These are phyloP conservation scores for Fonsecaea multimorphosa DNA, from an alignment of 2,329 filamentous ascomycete species.

Conservation along the genomic window DNA sequence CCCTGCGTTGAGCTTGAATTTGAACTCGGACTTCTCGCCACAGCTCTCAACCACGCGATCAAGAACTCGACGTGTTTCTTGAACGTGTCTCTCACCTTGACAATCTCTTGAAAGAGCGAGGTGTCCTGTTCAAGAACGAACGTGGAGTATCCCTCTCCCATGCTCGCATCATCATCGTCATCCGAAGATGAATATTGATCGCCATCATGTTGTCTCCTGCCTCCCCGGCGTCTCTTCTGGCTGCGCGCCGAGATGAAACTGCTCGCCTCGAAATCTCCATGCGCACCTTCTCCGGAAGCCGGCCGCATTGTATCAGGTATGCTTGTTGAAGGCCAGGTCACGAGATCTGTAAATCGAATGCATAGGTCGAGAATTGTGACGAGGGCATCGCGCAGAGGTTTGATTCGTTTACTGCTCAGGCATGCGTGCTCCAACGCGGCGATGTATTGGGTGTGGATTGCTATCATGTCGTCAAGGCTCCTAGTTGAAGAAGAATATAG, in stretches of 20 bases:
- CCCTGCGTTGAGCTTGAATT: neutral
- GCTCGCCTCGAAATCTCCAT: slow-evolving; percentile 25
- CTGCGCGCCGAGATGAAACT: slow-evolving; percentile 37
- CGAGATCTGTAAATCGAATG: slow-evolving; percentile 69
- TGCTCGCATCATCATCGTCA: slow-evolving; percentile 39
- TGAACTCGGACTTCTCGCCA: slow-evolving; percentile 28
- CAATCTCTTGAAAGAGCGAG: slow-evolving; percentile 56
- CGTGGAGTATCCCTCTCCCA: slow-evolving; percentile 46
- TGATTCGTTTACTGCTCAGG: slow-evolving; percentile 71
- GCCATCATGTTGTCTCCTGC: slow-evolving; percentile 11
- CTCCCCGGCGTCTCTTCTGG: slow-evolving; percentile 13
- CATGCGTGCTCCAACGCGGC: slow-evolving; percentile 69
- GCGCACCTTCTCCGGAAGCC: neutral
- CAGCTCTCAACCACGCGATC: slow-evolving; percentile 71
- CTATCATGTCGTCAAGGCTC: slow-evolving; percentile 83
- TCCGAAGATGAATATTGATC: slow-evolving; percentile 36
- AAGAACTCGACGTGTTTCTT: slow-evolving; percentile 72
- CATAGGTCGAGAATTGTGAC: slow-evolving; percentile 78
- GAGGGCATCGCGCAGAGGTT: slow-evolving; percentile 73
- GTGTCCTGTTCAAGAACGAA: slow-evolving; percentile 51
- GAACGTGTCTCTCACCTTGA: slow-evolving; percentile 66
- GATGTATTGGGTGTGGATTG: slow-evolving; percentile 69
- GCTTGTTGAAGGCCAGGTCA: slow-evolving; percentile 26
- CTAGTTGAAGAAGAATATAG: slow-evolving; percentile 61
- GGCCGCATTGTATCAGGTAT: neutral